These are phyloP conservation scores for Fraxinus latifolia DNA, from an alignment of 305 asterid species.

Conservation along the genomic window DNA sequence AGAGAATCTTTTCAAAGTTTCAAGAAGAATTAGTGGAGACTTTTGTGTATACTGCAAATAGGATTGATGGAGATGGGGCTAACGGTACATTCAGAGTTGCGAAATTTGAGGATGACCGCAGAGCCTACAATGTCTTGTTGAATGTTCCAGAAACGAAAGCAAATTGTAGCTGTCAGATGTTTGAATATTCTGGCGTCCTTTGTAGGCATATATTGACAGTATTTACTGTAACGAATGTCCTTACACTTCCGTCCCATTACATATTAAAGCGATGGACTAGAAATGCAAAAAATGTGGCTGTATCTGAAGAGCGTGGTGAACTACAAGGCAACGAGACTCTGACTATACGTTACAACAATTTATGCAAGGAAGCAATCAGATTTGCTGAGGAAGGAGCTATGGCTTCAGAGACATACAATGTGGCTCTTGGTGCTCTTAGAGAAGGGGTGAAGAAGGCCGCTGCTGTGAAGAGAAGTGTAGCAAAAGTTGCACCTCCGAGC, in stretches of 20 bases:
- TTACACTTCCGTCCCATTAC: slow-evolving; percentile 71
- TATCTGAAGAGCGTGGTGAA: slow-evolving; percentile 45
- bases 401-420: slow-evolving; percentile 56
- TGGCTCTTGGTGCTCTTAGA: slow-evolving; percentile 57
- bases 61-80: slow-evolving; percentile 62
- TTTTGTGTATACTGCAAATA: slow-evolving; percentile 81
- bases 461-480: slow-evolving; percentile 52
- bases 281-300: slow-evolving; percentile 52
- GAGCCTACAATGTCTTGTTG: slow-evolving; percentile 58
- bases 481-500: slow-evolving; percentile 49
- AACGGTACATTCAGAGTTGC: slow-evolving; percentile 76
- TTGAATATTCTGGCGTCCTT: slow-evolving; percentile 72
- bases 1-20: slow-evolving; percentile 63
- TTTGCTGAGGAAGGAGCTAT: slow-evolving; percentile 79
- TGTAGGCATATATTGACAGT: slow-evolving; percentile 86
- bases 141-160: slow-evolving; percentile 63
- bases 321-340: slow-evolving; percentile 47
- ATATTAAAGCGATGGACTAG: slow-evolving; percentile 82
- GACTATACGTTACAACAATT: slow-evolving; percentile 53
- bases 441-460: slow-evolving; percentile 67
- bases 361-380: slow-evolving; percentile 74
- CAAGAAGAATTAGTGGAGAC: slow-evolving; percentile 90
- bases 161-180: slow-evolving; percentile 80
- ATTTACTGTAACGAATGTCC: slow-evolving; percentile 80
- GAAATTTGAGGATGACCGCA: slow-evolving; percentile 70